Conservation (phyloP, 2,329 filamentous ascomycete species). For the Colletotrichum orbiculare region DNA sequence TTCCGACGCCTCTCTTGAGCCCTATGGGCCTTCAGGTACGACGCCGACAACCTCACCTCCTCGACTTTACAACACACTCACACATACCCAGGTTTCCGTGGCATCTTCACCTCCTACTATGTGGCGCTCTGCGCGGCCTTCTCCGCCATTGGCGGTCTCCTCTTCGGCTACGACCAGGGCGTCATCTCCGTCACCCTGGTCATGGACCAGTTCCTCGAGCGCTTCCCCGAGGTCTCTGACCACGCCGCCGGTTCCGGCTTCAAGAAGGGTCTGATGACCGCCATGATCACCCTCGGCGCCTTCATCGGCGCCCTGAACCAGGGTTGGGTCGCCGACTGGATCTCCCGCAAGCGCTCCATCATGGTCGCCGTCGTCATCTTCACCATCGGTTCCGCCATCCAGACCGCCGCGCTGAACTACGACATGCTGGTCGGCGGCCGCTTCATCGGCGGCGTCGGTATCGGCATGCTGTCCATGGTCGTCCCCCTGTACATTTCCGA, state of each 20-base stretch:
- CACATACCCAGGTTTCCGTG: slow-evolving; percentile 41
- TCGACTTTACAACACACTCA: not conserved
- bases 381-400: slow-evolving; percentile 44
- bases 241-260: slow-evolving; percentile 50
- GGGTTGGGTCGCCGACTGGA: slow-evolving; percentile 53
- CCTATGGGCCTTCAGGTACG: slow-evolving; percentile 42
- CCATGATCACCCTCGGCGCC: slow-evolving; percentile 65
- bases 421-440: slow-evolving; percentile 60
- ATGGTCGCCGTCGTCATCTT: slow-evolving; percentile 46
- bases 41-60: not conserved
- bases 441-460: slow-evolving; percentile 59
- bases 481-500: slow-evolving; percentile 58
- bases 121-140: slow-evolving; percentile 45
- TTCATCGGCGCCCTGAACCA: slow-evolving; percentile 61
- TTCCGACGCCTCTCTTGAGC: slow-evolving; percentile 37
- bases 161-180: slow-evolving; percentile 60
- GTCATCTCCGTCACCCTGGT: slow-evolving; percentile 51
- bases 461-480: slow-evolving; percentile 62
- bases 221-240: slow-evolving; percentile 47
- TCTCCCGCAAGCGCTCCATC: slow-evolving; percentile 46
- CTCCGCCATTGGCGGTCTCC: slow-evolving; percentile 42
- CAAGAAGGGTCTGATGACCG: slow-evolving; percentile 42
- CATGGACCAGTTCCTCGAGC: slow-evolving; percentile 48
- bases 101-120: slow-evolving; percentile 46
- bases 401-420: slow-evolving; percentile 45